A percentile compares a stretch with the other conserved stretches of the same genome.
phyloP scores from a whole-genome alignment of 371 early-diverging fungal species.

The Saksenaea oblongispora region DNA sequence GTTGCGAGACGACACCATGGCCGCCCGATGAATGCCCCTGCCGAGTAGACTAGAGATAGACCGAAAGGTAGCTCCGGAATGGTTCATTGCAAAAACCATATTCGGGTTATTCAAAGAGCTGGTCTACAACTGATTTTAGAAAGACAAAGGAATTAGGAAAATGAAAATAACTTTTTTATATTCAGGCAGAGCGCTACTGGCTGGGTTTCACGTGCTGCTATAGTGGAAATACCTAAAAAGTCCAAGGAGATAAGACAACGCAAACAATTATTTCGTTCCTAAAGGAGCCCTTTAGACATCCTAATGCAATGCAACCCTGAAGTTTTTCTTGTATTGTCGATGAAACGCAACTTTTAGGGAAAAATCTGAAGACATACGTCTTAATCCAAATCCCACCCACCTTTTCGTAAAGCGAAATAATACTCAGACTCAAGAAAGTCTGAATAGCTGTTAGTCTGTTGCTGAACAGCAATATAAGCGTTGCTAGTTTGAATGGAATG shows the following conservation, averaged over 20 bases:
- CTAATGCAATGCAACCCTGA: not conserved
- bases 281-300: not conserved
- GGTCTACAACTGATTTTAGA: not conserved
- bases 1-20: constrained; percentile 48
- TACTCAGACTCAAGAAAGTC: no score
- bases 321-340: no score
- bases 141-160: not conserved
- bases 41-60: constrained; percentile 26
- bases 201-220: not conserved
- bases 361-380: not conserved
- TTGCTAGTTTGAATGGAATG: no score
- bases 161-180: not conserved
- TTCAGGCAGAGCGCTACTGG: not conserved
- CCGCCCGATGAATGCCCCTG: constrained; percentile 25
- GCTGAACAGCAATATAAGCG: no score
- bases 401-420: no score
- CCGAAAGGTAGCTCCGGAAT: constrained; percentile 17
- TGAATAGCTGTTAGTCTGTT: no score
- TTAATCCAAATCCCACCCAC: not conserved
- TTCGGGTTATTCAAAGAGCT: not conserved
- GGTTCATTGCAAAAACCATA: not conserved
- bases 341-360: no score
- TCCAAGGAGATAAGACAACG: not conserved
- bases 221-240: not conserved
- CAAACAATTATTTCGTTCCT: not conserved